Evolutionary conservation across 805 yeast genomes (phyloP), one percentile per base, ranked within the genome.

Genomic region (Yarrowia sp.): DNA sequence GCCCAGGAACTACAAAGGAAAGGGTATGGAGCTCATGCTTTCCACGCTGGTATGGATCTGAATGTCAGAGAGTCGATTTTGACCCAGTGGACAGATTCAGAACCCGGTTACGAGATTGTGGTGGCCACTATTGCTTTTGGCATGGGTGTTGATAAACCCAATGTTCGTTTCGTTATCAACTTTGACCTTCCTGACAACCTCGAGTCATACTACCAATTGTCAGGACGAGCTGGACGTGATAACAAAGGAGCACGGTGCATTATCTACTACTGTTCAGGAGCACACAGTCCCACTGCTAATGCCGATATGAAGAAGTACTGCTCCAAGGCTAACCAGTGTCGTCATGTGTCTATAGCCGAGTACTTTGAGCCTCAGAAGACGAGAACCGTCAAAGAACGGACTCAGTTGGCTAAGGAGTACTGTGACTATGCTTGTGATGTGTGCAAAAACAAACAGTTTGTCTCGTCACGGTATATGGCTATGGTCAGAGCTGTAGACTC

Each of bases 221-320:
- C 98, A 0, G 99, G 99, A n/a, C 84, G 99, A 76, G 98, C 98
- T 7, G 99, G 99, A 7, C 83, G 99, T 77, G 99, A 93, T 77
- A 97, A 98, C 0, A 77, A 83, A 5, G 83, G 79, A 47, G 88
- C 96, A 1, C 87, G 86, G 66, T 93, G 98, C 76, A 82, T 90
- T 14, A 82, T 92, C 82, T 93, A 84, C 71, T 93, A 88, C 38
- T 68, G 69, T 14, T n/a, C 66, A 13, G 47, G 57, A 1, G 45
- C 45, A 3, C 58, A 61, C 13, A 45, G 57, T 28, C 65, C 45
- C 4, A 48, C 50, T 28, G 51, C 64, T 5, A 44, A 61, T 14
- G 57, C 44, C 1, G 55, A 38, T 14, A 44, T 68, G 42, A 17
- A 66, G 15, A 17, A 48, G 15, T 68, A 65, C 60, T 68, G 69